phyloP scores from a whole-genome alignment of 169 alveolate genomes.

The Plasmodium coatneyi region DNA sequence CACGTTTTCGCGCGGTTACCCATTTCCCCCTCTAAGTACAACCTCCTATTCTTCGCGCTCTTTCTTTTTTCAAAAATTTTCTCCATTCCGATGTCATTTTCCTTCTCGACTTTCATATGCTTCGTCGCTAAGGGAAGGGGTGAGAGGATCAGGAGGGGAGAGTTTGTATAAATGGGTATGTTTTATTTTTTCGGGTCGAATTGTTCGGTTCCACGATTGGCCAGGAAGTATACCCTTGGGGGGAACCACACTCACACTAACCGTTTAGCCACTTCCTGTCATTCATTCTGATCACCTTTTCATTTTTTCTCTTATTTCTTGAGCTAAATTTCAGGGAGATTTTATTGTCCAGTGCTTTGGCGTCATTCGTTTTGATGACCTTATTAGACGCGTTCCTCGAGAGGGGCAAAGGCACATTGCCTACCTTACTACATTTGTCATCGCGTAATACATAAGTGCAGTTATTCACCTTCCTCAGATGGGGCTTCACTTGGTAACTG shows the following conservation, averaged over 20 bases:
- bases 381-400: constrained; percentile 49
- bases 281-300: constrained; percentile 42
- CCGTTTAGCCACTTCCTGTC: constrained; percentile 67
- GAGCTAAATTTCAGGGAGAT: constrained; percentile 5
- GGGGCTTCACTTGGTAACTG: constrained; percentile 19
- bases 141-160: background rate
- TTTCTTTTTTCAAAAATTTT: constrained; percentile 19
- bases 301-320: constrained; percentile 72
- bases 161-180: background rate
- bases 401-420: constrained; percentile 23
- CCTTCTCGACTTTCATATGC: constrained; percentile 44
- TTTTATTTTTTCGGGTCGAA: background rate
- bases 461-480: constrained; percentile 15
- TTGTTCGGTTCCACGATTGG: background rate
- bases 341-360: constrained; percentile 24
- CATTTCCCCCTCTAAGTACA: constrained; percentile 67
- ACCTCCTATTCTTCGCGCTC: background rate
- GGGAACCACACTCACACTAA: background rate
- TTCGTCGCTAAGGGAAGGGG: constrained; percentile 28
- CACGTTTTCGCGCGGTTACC: constrained; percentile 1
- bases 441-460: constrained; percentile 6
- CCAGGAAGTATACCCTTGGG: background rate
- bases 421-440: constrained; percentile 1
- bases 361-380: constrained; percentile 59
- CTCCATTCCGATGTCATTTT: constrained; percentile 25